A percentile compares a stretch with the other conserved stretches of the same genome.
phyloP scores from a whole-genome alignment of 805 yeast genomes.

The Metschnikowia dekortorum region DNA sequence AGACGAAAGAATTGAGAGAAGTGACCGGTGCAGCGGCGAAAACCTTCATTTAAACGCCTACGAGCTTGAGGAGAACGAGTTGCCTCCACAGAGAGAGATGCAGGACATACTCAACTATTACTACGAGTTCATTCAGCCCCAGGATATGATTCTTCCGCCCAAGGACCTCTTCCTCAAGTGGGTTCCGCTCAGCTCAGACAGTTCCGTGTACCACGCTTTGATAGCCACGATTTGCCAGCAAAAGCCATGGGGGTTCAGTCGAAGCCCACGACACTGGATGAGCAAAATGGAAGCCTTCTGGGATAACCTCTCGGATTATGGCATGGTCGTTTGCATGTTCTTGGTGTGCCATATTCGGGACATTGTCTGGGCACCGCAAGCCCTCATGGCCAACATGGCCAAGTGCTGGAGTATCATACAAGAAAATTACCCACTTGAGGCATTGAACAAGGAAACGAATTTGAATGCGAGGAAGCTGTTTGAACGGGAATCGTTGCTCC shows the following conservation, averaged over 20 bases:
- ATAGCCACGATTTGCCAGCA: constrained; percentile 19
- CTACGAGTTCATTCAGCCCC: constrained; percentile 20
- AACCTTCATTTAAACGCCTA: background rate
- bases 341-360: constrained; percentile 16
- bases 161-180: constrained; percentile 18
- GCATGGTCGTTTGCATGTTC: constrained; percentile 21
- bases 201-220: constrained; percentile 24
- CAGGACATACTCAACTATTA: constrained; percentile 20
- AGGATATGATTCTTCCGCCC: constrained; percentile 20
- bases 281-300: constrained; percentile 16
- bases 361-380: constrained; percentile 9
- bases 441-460: constrained; percentile 3
- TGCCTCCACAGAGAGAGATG: constrained; percentile 22
- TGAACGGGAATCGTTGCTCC: constrained; percentile 21
- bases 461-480: constrained; percentile 17
- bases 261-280: constrained; percentile 23
- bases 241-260: constrained; percentile 3
- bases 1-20: background rate
- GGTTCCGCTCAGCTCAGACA: constrained; percentile 19
- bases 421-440: constrained; percentile 18
- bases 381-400: constrained; percentile 12
- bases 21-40: background rate
- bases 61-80: constrained; percentile 19
- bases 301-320: constrained; percentile 26
- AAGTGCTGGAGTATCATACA: constrained; percentile 20